phyloP scores from a whole-genome alignment of 2,329 filamentous ascomycete species.

The Trichophyton simii region DNA sequence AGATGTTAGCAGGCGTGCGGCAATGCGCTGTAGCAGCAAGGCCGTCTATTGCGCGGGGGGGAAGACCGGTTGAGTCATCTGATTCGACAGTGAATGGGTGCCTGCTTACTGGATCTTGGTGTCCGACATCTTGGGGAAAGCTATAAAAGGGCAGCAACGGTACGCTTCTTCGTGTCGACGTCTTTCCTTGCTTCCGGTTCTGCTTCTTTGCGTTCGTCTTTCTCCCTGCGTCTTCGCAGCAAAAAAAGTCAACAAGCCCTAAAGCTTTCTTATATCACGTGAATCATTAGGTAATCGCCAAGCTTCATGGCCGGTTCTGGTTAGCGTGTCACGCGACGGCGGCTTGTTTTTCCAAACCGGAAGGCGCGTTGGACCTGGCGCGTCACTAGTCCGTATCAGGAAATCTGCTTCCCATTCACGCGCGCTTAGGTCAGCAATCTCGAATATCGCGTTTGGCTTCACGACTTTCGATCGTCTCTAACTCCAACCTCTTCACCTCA shows the following conservation, averaged over 20 bases:
- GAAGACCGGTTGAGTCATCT: slow-evolving; percentile 14
- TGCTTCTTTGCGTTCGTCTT: background rate
- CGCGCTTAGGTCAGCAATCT: slow-evolving; percentile 7
- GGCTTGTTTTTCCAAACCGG: slow-evolving; percentile 9
- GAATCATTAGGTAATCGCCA: background rate
- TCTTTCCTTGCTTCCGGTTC: background rate
- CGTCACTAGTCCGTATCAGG: slow-evolving; percentile 16
- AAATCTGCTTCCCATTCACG: background rate
- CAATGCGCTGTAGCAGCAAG: background rate
- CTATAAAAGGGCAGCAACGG: slow-evolving; percentile 19
- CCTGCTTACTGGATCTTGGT: slow-evolving; percentile 57
- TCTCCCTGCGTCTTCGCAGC: background rate
- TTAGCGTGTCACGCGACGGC: slow-evolving; percentile 6
- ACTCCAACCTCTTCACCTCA: slow-evolving; percentile 6
- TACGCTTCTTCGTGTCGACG: slow-evolving; percentile 4
- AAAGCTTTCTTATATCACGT: background rate
- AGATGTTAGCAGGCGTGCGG: background rate
- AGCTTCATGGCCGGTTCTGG: background rate
- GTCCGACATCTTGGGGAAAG: slow-evolving; percentile 46
- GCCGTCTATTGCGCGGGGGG: background rate
- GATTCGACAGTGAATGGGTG: slow-evolving; percentile 8
- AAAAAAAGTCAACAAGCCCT: background rate
- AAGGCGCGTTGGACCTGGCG: slow-evolving; percentile 28
- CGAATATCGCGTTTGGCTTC: background rate
- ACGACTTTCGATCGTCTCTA: slow-evolving; percentile 1